These are phyloP conservation scores for Plasmodium malariae DNA, from an alignment of 169 alveolate species.

Conservation along the genomic window DNA sequence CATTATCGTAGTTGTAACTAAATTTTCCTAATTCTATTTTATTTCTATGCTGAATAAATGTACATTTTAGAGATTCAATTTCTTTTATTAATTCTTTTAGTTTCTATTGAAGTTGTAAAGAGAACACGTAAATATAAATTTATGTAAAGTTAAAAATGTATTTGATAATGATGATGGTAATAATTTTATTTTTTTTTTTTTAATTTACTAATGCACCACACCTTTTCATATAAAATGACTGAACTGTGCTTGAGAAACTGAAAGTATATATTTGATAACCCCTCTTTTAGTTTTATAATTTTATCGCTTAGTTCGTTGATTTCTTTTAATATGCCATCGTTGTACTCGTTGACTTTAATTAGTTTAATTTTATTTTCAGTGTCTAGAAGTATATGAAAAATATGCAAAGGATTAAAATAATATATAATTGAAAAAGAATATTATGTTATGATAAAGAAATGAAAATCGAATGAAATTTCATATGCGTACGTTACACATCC, in stretches of 20 bases:
- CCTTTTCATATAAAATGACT: conserved; percentile 63
- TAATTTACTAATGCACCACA: too few relatives aligned
- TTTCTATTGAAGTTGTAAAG: conserved; percentile 12
- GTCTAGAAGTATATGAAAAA: conserved; percentile 21
- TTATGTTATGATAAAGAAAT: too few relatives aligned
- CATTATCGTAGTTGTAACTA: conserved; percentile 16
- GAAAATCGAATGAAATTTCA: too few relatives aligned
- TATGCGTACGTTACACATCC: too few relatives aligned
- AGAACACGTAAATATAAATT: neutral
- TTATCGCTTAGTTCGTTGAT: conserved; percentile 39
- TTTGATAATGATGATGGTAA: neutral
- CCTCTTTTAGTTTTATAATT: conserved; percentile 40
- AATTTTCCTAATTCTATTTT: neutral
- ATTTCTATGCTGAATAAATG: conserved; percentile 35
- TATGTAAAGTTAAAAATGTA: too few relatives aligned
- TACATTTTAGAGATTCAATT: conserved; percentile 48
- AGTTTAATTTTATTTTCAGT: conserved; percentile 34
- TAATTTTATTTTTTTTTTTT: neutral
- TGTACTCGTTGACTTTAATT: conserved; percentile 9
- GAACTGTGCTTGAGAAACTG: conserved; percentile 72
- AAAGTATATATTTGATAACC: conserved; percentile 34
- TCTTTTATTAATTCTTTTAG: conserved; percentile 71
- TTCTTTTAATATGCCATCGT: conserved; percentile 22
- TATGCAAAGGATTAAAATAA: neutral
- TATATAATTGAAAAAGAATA: neutral